Base-by-base conservation (phyloP, 2,329 filamentous ascomycete genomes). In the Fusarium ambrosium region DNA sequence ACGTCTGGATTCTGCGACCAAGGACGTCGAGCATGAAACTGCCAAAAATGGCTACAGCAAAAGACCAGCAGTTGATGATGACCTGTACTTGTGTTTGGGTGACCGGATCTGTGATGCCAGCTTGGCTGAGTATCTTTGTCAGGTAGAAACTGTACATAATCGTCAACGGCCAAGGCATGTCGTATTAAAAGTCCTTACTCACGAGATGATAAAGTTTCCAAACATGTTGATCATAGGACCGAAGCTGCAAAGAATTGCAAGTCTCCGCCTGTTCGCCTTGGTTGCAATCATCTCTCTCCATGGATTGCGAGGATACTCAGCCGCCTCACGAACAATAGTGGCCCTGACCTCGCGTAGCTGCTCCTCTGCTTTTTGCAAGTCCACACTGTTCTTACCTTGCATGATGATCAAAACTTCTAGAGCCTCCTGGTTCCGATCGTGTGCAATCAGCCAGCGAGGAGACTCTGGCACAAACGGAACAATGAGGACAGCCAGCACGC, bases 21-120 rank as follows among this genome's bases (percentile, higher is more conserved):
- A 83, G 70, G 20, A 77, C 75, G 60, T 84, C 81, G 2, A 80
- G 73, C 65, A 82, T 79, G 60, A 80, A 82, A 27, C 80, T 83
- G 10, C 80, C 82, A 8, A 77, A 39, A 10, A 84, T 55, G 1
- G 82, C 81, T 2, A 82, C 73, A 27, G 72, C 76, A 39, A 85
- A 80, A 7, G 80, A 81, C 80, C 41, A 43, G 41, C 41, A 43
- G 41, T 43, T 43, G 1, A 43, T 43, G 41, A 43, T 43, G 41
- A 43, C 41, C n/a, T 43, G 41, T 80, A 84, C 81, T 45, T 81
- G 79, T 4, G 76, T 78, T 41, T 79, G 71, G 41, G 41, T 22
- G n/a, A 43, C 41, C 11, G 41, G n/a, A 20, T 43, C 22, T 43
- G 41, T 43, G n/a, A 43, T 43, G 41, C 41, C 41, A 7, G 41